phyloP scores from a whole-genome alignment of 352 stramenopile genomes.

The Pythium aquatile region DNA sequence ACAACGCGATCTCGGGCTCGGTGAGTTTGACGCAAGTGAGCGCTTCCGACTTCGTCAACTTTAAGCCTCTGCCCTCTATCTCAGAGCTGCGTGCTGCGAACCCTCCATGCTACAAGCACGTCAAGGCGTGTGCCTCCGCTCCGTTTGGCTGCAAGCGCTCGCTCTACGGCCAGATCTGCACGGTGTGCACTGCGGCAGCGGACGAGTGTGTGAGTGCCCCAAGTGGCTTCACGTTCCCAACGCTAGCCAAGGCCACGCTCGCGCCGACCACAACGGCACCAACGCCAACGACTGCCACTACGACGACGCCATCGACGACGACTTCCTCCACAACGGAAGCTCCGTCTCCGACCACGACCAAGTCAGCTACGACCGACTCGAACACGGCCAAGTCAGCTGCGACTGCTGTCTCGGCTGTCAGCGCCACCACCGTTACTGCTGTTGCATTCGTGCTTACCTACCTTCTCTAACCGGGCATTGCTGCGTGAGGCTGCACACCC shows the following conservation, averaged over 20 bases:
- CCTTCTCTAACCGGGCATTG: neutral
- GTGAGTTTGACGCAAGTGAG: slow-evolving; percentile 29
- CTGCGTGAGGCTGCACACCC: neutral
- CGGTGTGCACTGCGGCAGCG: slow-evolving; percentile 32
- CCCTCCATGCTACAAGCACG: slow-evolving; percentile 63
- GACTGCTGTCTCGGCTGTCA: neutral
- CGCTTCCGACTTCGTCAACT: slow-evolving; percentile 29
- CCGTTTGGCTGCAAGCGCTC: slow-evolving; percentile 57
- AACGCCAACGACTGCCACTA: neutral
- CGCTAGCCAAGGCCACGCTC: neutral
- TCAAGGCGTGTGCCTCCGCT: slow-evolving; percentile 41
- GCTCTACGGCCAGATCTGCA: slow-evolving; percentile 59
- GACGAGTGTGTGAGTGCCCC: slow-evolving; percentile 29
- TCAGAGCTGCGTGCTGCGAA: slow-evolving; percentile 42
- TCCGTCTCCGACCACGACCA: neutral
- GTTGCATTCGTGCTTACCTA: neutral
- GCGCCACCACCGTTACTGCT: neutral
- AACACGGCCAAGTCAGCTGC: neutral
- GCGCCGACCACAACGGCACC: neutral
- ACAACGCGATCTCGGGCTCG: slow-evolving; percentile 30
- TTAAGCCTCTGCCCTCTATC: slow-evolving; percentile 48
- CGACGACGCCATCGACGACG: neutral
- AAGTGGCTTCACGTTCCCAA: slow-evolving; percentile 39
- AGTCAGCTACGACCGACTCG: neutral
- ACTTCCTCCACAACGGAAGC: neutral